Evolutionary conservation across 129 eudicot genomes (phyloP).

Genomic region (Rutidosis leptorrhynchoides): DNA sequence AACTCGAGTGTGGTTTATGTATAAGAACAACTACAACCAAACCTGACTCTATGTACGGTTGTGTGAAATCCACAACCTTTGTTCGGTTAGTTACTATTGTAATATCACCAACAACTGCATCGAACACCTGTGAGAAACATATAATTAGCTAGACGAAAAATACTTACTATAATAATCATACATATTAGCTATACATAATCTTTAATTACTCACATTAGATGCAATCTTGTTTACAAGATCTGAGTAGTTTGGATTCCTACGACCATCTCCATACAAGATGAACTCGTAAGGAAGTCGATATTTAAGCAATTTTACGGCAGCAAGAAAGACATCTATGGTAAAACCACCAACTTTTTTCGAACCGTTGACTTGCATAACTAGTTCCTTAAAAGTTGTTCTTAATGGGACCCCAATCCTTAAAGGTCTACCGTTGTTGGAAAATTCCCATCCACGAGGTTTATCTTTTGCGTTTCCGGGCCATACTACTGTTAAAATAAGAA

Average conservation of each 20-base stretch:
- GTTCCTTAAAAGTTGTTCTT: neutral
- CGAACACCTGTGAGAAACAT: neutral
- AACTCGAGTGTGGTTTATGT: constrained; percentile 1
- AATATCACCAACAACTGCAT: constrained; percentile 1
- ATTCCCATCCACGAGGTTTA: constrained; percentile 5
- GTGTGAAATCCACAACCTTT: neutral
- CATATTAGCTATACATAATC: neutral
- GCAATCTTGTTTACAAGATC: neutral
- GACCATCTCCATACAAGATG: constrained; percentile 2
- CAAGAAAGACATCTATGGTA: neutral
- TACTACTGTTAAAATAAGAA: too few species aligned
- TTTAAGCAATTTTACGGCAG: neutral
- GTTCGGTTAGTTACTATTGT: neutral
- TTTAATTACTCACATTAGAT: neutral
- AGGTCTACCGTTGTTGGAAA: neutral
- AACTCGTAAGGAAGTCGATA: neutral
- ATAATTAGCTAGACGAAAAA: too few species aligned
- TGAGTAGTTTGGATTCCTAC: neutral
- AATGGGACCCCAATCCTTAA: neutral
- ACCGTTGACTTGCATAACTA: neutral
- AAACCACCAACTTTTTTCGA: neutral
- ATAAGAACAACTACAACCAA: neutral
- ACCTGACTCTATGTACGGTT: neutral
- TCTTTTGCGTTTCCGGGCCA: neutral
- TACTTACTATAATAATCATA: too few species aligned